Evolutionary conservation across 257 asterid genomes (phyloP).

Genomic region (Scutellaria galericulata): DNA sequence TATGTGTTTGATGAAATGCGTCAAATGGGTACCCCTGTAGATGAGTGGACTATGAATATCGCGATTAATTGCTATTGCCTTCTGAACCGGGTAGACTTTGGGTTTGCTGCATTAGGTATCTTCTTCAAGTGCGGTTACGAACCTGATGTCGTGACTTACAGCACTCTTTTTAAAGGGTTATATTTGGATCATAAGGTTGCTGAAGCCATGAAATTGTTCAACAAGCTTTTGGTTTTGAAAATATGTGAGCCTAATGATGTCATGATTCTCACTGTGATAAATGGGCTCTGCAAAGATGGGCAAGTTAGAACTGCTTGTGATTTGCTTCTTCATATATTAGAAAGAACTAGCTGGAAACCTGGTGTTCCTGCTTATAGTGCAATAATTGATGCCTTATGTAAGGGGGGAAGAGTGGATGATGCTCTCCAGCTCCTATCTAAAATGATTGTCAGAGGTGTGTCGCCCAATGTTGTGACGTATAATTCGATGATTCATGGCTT

Average conservation of each 20-base stretch:
- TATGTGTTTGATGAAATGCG: constrained; percentile 30
- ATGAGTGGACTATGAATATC: constrained; percentile 22
- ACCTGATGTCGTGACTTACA: constrained; percentile 2
- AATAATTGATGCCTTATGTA: constrained; percentile 29
- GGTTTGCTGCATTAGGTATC: neutral
- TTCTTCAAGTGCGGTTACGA: constrained; percentile 28
- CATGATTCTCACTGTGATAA: constrained; percentile 25
- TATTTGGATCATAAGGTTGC: constrained; percentile 16
- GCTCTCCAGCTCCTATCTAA: constrained; percentile 29
- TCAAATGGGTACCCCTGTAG: constrained; percentile 2
- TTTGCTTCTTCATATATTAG: constrained; percentile 25
- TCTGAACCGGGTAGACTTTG: constrained; percentile 3
- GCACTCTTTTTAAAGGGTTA: constrained; percentile 28
- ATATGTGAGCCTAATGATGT: constrained; percentile 24
- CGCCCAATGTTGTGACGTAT: constrained; percentile 24
- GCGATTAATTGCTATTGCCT: constrained; percentile 23
- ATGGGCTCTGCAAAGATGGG: constrained; percentile 38
- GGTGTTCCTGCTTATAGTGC: constrained; percentile 12
- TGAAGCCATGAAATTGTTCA: constrained; percentile 18
- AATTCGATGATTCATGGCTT: constrained; percentile 9
- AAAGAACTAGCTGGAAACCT: constrained; percentile 20
- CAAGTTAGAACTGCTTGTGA: constrained; percentile 15
- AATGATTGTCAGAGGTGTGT: constrained; percentile 30
- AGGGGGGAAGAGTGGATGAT: constrained; percentile 33
- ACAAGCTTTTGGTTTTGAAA: constrained; percentile 4